A percentile compares a stretch with the other conserved stretches of the same genome.
Evolutionary conservation across 257 asterid genomes (phyloP).

Genomic region (Solanum verrucosum): DNA sequence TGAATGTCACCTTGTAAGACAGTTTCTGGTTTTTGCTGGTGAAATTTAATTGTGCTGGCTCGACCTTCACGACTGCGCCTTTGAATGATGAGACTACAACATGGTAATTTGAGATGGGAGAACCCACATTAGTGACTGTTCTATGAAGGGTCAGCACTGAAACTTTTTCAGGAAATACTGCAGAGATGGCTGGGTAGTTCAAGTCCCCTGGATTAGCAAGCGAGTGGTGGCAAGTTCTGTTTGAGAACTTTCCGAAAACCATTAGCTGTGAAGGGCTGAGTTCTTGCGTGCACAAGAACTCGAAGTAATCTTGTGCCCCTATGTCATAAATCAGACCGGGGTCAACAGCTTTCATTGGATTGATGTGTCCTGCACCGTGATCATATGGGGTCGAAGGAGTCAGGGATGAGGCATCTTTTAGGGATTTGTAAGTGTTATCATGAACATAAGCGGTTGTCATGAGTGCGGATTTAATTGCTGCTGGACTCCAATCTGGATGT

Average conservation of each 20-base stretch:
- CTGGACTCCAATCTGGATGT: conserved; percentile 79
- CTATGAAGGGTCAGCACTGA: conserved; percentile 36
- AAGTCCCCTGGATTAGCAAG: conserved; percentile 44
- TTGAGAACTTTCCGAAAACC: conserved; percentile 48
- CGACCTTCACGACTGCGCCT: conserved; percentile 55
- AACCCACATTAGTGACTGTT: conserved; percentile 78
- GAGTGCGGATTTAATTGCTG: conserved; percentile 75
- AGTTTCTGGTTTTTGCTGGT: conserved; percentile 33
- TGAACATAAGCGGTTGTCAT: conserved; percentile 90
- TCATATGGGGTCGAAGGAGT: conserved; percentile 55
- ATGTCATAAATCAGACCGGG: conserved; percentile 85
- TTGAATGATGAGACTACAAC: conserved; percentile 45
- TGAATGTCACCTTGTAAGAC: conserved; percentile 44
- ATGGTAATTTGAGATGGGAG: conserved; percentile 52
- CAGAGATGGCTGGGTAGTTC: conserved; percentile 82
- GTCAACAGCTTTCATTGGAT: conserved; percentile 59
- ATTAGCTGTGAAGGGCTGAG: conserved; percentile 46
- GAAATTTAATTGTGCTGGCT: conserved; percentile 51
- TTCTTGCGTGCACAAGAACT: conserved; percentile 68
- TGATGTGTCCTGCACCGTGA: conserved; percentile 88
- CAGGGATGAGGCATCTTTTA: conserved; percentile 52
- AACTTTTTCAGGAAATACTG: conserved; percentile 42
- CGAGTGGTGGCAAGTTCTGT: conserved; percentile 37
- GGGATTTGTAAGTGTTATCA: conserved; percentile 42
- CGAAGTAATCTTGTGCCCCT: conserved; percentile 63